phyloP scores from a whole-genome alignment of 2,329 filamentous ascomycete species.

The Calcarisporium arbuscula region DNA sequence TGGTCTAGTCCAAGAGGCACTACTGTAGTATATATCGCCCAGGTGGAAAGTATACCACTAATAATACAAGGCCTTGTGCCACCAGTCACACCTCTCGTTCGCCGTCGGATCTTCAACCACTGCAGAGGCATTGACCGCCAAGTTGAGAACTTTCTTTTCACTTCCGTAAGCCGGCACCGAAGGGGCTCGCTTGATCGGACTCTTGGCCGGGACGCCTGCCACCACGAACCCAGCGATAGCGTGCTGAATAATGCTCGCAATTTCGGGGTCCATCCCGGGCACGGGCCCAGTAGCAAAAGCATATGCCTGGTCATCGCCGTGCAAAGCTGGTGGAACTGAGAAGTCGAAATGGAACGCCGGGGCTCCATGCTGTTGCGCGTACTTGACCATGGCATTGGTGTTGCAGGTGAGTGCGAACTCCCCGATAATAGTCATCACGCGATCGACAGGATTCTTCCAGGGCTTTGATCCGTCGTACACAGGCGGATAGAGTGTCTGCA shows the following conservation, averaged over 20 bases:
- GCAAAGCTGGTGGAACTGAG: constrained; percentile 4
- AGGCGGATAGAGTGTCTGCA: constrained; percentile 5
- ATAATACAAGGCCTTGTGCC: constrained; percentile 8
- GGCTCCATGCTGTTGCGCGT: background rate
- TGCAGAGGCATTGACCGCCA: background rate
- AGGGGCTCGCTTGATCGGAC: background rate
- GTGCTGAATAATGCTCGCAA: constrained; percentile 3
- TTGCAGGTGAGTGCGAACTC: constrained; percentile 4
- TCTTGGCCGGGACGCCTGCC: constrained; percentile 2
- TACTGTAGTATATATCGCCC: no score
- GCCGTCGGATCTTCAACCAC: constrained; percentile 3
- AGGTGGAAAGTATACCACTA: no score
- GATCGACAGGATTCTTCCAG: constrained; percentile 1
- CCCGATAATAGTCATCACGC: constrained; percentile 3
- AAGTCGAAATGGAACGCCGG: constrained; percentile 4
- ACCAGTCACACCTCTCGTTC: constrained; percentile 7
- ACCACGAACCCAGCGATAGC: constrained; percentile 5
- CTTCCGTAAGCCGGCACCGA: constrained; percentile 1
- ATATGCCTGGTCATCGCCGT: constrained; percentile 2
- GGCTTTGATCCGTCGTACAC: constrained; percentile 5
- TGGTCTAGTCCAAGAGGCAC: no score
- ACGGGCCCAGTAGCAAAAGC: constrained; percentile 3
- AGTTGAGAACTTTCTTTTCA: background rate
- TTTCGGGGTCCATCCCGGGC: background rate
- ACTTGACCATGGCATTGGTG: constrained; percentile 3